Conservation (phyloP, 257 asterid species). For the Solanum clarkiae region DNA sequence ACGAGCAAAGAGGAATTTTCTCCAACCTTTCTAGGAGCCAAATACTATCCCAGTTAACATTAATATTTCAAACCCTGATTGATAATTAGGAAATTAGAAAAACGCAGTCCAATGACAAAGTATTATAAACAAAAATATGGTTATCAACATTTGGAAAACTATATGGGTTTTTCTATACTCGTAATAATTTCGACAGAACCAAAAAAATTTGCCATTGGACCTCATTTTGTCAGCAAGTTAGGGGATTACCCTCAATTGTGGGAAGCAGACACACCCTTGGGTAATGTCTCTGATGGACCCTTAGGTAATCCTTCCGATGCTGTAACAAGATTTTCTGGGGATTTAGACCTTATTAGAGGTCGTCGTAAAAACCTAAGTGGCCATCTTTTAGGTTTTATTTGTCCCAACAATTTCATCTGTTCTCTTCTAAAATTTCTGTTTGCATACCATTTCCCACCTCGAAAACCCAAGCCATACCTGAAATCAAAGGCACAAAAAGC, state of each 20-base stretch:
- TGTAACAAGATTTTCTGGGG: conserved; percentile 16
- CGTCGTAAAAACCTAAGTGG: conserved; percentile 52
- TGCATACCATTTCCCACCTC: conserved; percentile 72
- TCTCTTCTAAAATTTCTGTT: conserved; percentile 46
- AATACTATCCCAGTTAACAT: not conserved
- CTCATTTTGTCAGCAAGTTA: not conserved
- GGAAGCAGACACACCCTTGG: not conserved
- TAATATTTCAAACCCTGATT: not conserved
- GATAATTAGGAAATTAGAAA: not conserved
- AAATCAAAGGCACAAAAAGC: not conserved
- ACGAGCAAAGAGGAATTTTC: not conserved
- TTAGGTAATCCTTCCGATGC: conserved; percentile 19
- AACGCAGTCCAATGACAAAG: not conserved
- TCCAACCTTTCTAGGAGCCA: not conserved
- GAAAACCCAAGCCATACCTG: conserved; percentile 86
- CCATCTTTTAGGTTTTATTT: conserved; percentile 54
- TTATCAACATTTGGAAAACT: not conserved
- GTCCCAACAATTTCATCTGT: conserved; percentile 66
- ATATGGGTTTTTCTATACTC: not conserved
- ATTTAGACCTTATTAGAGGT: conserved; percentile 31
- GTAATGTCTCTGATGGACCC: conserved; percentile 18
- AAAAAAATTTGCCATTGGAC: not conserved
- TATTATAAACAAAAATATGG: not conserved
- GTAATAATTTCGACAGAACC: not conserved
- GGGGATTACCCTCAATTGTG: not conserved